Evolutionary conservation across 257 asterid genomes (phyloP), one percentile per base, ranked within the genome.

Genomic region (Solanum tacnaense): DNA sequence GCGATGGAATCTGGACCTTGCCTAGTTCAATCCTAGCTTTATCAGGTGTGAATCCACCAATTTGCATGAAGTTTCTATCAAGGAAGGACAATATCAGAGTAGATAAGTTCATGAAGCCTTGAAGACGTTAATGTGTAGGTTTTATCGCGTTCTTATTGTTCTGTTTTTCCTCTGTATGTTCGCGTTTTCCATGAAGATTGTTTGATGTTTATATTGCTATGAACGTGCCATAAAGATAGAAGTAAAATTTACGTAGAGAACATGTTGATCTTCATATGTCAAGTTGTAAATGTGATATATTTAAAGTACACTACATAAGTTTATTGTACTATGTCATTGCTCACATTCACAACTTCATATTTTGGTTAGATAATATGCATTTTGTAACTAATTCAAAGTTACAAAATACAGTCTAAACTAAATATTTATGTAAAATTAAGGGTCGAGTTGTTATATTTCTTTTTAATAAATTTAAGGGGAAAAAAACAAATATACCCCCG

Each of bases 21-120:
- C 96, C 96, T 9, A 90, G 84, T 49, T 91, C 93, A 13, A 15
- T 94, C 60, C 92, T 94, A 13, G 94, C 98, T 86, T 74, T 94
- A 83, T 90, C 89, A 0, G 95, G 96, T 68, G 94, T 94, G 52
- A 90, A 92, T 32, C 94, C 97, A 6, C 95, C 97, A 39, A 92
- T 94, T 60, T 94, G 98, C 91, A 93, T 94, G 98, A 94, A 93
- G 91, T 94, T 94, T 76, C 78, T 94, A 49, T 92, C 96, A 18
- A 89, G 93, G 58, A 88, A 83, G 58, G 86, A 91, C 74, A 93
- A 93, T 67, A 73, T 3, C 4, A 90, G 85, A 88, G 93, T 93
- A 3, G 94, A 92, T 36, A 70, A 8, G 20, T 84, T 91, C 74
- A 73, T 92, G 72, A 87, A 89, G 1, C 39, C 90, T 68, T 90